Percentiles rank a stretch among this genome's conserved stretches.
These are phyloP conservation scores for Blastobotrys chiropterorum DNA, from an alignment of 805 yeast genomes.

Conservation along the genomic window DNA sequence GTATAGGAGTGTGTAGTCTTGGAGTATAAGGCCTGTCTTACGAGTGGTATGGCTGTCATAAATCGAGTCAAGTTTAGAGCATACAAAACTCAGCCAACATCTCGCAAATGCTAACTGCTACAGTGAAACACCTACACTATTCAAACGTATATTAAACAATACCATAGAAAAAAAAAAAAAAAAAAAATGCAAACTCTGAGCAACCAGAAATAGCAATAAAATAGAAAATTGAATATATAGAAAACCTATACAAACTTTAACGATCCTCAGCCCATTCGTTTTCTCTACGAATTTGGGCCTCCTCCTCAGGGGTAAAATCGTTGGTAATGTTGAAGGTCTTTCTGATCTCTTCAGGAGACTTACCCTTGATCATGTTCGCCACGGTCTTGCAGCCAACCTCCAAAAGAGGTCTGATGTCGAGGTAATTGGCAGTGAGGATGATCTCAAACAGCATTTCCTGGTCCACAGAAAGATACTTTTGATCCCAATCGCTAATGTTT, in stretches of 20 bases:
- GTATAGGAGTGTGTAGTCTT: too few species aligned
- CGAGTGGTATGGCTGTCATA: too few species aligned
- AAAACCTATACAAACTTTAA: too few species aligned
- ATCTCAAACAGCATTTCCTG: slow-evolving; percentile 50
- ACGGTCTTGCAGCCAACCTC: slow-evolving; percentile 46
- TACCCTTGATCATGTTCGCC: slow-evolving; percentile 43
- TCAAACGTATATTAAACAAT: not conserved
- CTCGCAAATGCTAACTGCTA: too few species aligned
- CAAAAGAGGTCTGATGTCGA: slow-evolving; percentile 39
- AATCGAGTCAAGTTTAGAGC: too few species aligned
- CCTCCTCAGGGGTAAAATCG: slow-evolving; percentile 44
- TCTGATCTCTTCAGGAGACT: slow-evolving; percentile 41
- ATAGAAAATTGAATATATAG: not conserved
- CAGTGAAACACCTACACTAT: too few species aligned
- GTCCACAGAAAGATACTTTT: slow-evolving; percentile 86
- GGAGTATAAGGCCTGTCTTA: too few species aligned
- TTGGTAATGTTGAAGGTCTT: slow-evolving; percentile 40
- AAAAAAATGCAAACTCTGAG: too few species aligned
- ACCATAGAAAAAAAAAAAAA: not conserved
- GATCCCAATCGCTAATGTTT: slow-evolving; percentile 85
- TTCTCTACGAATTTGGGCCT: slow-evolving; percentile 40
- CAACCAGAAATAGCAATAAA: too few species aligned
- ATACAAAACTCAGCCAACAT: too few species aligned
- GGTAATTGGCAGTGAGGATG: slow-evolving; percentile 42
- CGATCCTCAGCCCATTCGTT: slow-evolving; percentile 43